Conservation (phyloP, 2,329 filamentous ascomycete genomes). For the Calonectria montana region DNA sequence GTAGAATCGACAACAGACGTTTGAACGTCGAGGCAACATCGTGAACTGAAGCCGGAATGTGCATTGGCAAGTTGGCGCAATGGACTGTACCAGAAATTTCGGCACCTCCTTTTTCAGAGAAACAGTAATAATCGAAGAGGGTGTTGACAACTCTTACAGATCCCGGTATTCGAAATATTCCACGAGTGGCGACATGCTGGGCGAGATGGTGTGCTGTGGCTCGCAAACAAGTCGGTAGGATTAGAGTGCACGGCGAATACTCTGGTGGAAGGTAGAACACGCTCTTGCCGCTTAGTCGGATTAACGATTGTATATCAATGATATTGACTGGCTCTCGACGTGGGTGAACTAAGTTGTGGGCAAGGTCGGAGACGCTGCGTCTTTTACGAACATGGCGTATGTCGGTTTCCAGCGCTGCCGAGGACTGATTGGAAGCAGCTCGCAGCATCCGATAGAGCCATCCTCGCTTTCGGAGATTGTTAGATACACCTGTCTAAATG, state of each 20-base stretch:
- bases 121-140: slow-evolving; percentile 73
- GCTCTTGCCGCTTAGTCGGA: slow-evolving; percentile 72
- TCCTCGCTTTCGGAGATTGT: slow-evolving; percentile 45
- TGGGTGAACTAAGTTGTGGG: slow-evolving; percentile 56
- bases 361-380: slow-evolving; percentile 67
- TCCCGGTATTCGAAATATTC: slow-evolving; percentile 73
- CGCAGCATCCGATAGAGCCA: slow-evolving; percentile 54
- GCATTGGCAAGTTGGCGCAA: slow-evolving; percentile 67
- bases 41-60: slow-evolving; percentile 70
- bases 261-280: slow-evolving; percentile 69
- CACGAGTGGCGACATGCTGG: slow-evolving; percentile 65
- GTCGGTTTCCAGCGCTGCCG: slow-evolving; percentile 15
- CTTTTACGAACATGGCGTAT: slow-evolving; percentile 50
- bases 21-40: slow-evolving; percentile 78
- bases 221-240: slow-evolving; percentile 73
- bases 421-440: slow-evolving; percentile 33
- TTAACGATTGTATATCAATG: slow-evolving; percentile 67
- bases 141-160: slow-evolving; percentile 66
- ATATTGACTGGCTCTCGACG: slow-evolving; percentile 60
- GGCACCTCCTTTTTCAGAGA: slow-evolving; percentile 57
- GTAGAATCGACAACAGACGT: slow-evolving; percentile 70
- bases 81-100: slow-evolving; percentile 68
- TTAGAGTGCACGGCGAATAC: slow-evolving; percentile 66
- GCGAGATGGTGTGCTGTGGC: slow-evolving; percentile 74
- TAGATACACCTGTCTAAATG: slow-evolving; percentile 32